phyloP scores from a whole-genome alignment of 805 yeast genomes.

The Myxozyma mucilagina region DNA sequence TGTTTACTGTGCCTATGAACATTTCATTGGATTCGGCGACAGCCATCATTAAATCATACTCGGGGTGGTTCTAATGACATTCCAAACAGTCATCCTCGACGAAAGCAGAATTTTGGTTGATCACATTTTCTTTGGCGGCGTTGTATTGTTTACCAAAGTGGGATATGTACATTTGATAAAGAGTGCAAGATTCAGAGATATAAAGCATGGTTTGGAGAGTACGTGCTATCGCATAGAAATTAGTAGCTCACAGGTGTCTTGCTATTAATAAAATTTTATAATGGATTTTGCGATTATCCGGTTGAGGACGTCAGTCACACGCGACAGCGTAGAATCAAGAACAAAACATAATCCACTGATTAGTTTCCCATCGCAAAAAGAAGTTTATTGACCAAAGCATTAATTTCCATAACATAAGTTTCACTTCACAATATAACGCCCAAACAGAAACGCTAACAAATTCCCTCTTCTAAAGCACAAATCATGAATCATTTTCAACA shows the following conservation, averaged over 20 bases:
- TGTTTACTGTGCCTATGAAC: conserved; percentile 61
- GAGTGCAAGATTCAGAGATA: neutral
- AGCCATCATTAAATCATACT: conserved; percentile 2
- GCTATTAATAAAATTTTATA: neutral
- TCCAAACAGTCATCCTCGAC: neutral
- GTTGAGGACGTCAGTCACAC: neutral
- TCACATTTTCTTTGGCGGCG: neutral
- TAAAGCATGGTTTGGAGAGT: neutral
- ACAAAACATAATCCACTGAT: too few species aligned
- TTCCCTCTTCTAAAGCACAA: too few species aligned
- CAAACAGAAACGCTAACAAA: too few species aligned
- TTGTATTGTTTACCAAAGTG: neutral
- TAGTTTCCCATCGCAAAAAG: too few species aligned
- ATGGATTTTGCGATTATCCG: neutral
- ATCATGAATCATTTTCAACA: too few species aligned
- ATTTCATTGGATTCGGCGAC: conserved; percentile 31
- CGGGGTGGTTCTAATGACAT: neutral
- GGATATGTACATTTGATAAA: neutral
- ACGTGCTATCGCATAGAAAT: neutral
- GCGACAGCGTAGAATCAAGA: neutral
- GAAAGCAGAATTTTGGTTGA: neutral
- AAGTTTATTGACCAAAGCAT: too few species aligned
- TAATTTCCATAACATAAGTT: too few species aligned
- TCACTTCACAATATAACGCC: too few species aligned
- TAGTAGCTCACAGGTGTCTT: neutral